Evolutionary conservation across 73 alveolate species (phyloP).

Genomic region (Paramecium sonneborni): DNA sequence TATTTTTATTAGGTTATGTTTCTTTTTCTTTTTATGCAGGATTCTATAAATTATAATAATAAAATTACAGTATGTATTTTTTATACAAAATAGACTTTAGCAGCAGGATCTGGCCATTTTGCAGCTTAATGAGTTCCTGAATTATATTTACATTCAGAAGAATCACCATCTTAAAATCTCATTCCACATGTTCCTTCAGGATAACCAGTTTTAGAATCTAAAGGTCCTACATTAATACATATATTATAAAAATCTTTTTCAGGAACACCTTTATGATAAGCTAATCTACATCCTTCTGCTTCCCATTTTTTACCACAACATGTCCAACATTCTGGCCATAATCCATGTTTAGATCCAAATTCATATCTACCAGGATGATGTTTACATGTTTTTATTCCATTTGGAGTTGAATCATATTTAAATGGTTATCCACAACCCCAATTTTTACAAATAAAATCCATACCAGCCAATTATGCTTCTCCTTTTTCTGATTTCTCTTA

Average conservation of each 20-base stretch:
- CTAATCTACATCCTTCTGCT: constrained; percentile 87
- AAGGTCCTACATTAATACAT: constrained; percentile 94
- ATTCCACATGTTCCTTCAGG: constrained; percentile 96
- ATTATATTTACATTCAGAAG: constrained; percentile 81
- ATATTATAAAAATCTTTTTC: constrained; percentile 70
- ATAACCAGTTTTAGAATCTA: constrained; percentile 76
- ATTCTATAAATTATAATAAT: constrained; percentile 75
- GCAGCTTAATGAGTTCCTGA: constrained; percentile 91
- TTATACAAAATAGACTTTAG: constrained; percentile 91
- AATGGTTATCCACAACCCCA: constrained; percentile 92
- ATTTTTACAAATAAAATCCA: constrained; percentile 55
- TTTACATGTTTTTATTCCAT: constrained; percentile 73
- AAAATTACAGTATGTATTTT: constrained; percentile 69
- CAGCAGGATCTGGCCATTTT: constrained; percentile 95
- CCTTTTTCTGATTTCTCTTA: constrained; percentile 44
- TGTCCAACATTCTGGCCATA: constrained; percentile 99
- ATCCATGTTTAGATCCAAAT: constrained; percentile 95
- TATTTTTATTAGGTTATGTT: background rate
- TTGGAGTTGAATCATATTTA: constrained; percentile 75
- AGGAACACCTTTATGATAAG: constrained; percentile 90
- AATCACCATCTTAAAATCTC: constrained; percentile 74
- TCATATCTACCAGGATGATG: constrained; percentile 96
- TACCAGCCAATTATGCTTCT: constrained; percentile 1
- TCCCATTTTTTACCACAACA: constrained; percentile 97
- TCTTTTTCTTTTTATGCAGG: constrained; percentile 68